These are phyloP conservation scores for Podila clonocystis DNA, from an alignment of 192 early-diverging fungal genomes.

Conservation along the genomic window DNA sequence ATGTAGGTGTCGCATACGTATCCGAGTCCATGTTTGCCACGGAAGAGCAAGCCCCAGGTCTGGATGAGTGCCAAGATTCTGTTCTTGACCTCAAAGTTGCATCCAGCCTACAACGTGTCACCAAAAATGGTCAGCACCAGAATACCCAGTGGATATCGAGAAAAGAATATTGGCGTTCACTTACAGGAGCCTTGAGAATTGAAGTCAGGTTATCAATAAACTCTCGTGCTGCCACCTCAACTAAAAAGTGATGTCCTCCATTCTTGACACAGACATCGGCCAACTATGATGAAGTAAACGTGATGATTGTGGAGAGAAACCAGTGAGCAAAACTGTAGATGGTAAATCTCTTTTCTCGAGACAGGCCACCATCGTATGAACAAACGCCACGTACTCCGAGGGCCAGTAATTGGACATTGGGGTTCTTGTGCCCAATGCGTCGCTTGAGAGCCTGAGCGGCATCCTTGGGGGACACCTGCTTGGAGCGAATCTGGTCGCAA, in stretches of 20 bases:
- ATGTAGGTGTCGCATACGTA: conserved; percentile 86
- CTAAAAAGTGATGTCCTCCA: conserved; percentile 85
- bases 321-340: conserved; percentile 1
- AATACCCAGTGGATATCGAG: no score
- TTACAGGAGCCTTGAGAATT: conserved; percentile 67
- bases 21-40: conserved; percentile 78
- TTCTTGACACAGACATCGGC: conserved; percentile 97
- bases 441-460: conserved; percentile 80
- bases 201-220: conserved; percentile 88
- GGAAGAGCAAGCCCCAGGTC: conserved; percentile 89
- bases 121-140: no score
- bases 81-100: conserved; percentile 79
- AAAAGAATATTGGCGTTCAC: background rate
- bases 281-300: conserved; percentile 57
- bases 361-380: no score
- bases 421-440: conserved; percentile 88
- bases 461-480: conserved; percentile 79
- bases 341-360: background rate
- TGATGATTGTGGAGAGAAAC: background rate
- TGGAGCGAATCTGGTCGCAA: conserved; percentile 92
- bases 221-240: conserved; percentile 87
- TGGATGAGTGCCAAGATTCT: conserved; percentile 85
- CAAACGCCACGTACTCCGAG: conserved; percentile 66
- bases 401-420: conserved; percentile 92
- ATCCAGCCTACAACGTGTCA: conserved; percentile 52